phyloP scores from a whole-genome alignment of 2,329 filamentous ascomycete species.

The Aspergillus udagawae region DNA sequence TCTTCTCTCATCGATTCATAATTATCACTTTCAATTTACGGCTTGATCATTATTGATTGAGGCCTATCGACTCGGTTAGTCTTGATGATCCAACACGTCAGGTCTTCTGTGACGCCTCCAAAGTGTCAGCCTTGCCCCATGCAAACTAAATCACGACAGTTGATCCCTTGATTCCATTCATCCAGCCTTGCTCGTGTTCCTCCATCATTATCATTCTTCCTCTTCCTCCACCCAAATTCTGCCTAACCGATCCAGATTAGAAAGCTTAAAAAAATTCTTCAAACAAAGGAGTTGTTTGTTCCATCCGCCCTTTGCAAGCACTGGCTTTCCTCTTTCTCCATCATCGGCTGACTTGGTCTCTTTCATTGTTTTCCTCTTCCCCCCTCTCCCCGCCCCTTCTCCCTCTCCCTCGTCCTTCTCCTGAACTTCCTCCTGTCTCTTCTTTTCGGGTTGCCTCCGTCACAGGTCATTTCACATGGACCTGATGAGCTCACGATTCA shows the following conservation, averaged over 20 bases:
- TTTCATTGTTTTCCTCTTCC: slow-evolving; percentile 3
- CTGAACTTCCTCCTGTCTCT: slow-evolving; percentile 8
- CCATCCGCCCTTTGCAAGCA: slow-evolving; percentile 4
- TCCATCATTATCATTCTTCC: slow-evolving; percentile 2
- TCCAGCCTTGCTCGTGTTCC: slow-evolving; percentile 4
- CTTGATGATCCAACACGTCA: not conserved
- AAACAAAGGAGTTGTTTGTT: not conserved
- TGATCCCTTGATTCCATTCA: slow-evolving; percentile 4
- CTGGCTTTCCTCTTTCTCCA: slow-evolving; percentile 11
- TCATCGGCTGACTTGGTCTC: slow-evolving; percentile 12
- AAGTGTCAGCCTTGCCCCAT: slow-evolving; percentile 7
- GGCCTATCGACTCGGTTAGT: not conserved
- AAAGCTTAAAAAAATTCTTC: not conserved
- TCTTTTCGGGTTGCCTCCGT: slow-evolving; percentile 11
- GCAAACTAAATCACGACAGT: slow-evolving; percentile 3
- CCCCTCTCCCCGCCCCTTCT: slow-evolving; percentile 14
- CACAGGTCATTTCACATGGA: slow-evolving; percentile 36
- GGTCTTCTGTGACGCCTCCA: not conserved
- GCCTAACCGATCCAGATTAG: not conserved
- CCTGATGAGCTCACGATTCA: slow-evolving; percentile 51
- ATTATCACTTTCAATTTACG: not conserved
- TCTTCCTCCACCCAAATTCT: slow-evolving; percentile 6
- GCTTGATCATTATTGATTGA: not conserved
- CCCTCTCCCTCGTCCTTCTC: slow-evolving; percentile 8
- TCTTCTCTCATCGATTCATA: not conserved